Conservation (phyloP, 768 basidiomycete genomes). For the Boletus sensibilis region DNA sequence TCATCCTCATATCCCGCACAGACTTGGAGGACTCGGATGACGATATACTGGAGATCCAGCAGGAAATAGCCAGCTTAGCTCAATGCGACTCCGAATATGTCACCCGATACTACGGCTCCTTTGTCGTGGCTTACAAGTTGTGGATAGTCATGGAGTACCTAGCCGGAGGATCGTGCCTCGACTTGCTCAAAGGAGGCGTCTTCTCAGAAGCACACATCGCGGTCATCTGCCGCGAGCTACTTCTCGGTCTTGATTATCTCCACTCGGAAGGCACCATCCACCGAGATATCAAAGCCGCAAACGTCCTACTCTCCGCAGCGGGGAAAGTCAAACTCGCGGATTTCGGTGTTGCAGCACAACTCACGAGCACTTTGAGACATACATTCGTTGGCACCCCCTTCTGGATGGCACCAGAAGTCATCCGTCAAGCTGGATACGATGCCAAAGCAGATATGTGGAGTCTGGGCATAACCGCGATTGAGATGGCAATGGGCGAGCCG, state of each 20-base stretch:
- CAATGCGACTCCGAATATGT: constrained; percentile 97
- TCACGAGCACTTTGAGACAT: constrained; percentile 90
- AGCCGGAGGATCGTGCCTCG: constrained; percentile 97
- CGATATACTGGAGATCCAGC: constrained; percentile 97
- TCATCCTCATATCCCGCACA: constrained; percentile 30
- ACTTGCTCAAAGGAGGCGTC: constrained; percentile 86
- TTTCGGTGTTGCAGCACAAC: constrained; percentile 97
- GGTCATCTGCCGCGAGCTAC: constrained; percentile 88
- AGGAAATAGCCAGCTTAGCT: constrained; percentile 94
- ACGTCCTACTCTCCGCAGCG: constrained; percentile 83
- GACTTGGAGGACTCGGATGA: constrained; percentile 98
- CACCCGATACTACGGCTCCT: constrained; percentile 94
- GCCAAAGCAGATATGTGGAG: constrained; percentile 98
- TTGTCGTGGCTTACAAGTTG: constrained; percentile 93
- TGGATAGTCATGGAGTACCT: constrained; percentile 99
- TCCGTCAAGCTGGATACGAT: constrained; percentile 95
- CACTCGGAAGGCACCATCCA: constrained; percentile 96
- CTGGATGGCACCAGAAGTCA: constrained; percentile 99
- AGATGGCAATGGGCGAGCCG: constrained; percentile 97
- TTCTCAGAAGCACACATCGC: constrained; percentile 96
- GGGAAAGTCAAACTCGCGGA: constrained; percentile 98
- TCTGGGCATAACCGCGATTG: constrained; percentile 95
- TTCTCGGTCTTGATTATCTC: constrained; percentile 93
- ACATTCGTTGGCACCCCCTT: constrained; percentile 98
- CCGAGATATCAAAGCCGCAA: constrained; percentile 98